Conservation (phyloP, 176 grass and related monocot species). For the Phyllostachys edulis region DNA sequence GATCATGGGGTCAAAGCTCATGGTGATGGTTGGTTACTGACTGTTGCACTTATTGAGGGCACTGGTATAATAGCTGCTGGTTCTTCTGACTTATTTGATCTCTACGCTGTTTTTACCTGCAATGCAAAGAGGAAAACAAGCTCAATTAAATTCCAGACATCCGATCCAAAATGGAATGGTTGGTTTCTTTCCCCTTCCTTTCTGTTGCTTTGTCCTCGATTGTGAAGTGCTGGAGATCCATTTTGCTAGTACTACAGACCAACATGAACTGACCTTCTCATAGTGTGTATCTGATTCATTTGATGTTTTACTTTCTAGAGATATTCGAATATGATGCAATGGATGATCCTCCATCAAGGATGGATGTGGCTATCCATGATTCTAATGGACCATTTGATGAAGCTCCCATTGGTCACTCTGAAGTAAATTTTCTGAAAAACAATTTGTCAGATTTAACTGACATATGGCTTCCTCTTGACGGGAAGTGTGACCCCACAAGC, state of each 20-base stretch:
- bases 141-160: constrained; percentile 89
- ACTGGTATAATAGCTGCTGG: constrained; percentile 48
- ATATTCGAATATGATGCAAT: constrained; percentile 97
- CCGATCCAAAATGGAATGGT: constrained; percentile 97
- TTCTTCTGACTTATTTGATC: constrained; percentile 65
- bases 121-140: constrained; percentile 84
- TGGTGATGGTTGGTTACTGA: constrained; percentile 92
- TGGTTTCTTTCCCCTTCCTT: constrained; percentile 18
- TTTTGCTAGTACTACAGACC: not conserved
- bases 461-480: constrained; percentile 81
- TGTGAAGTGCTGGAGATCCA: not conserved
- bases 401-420: constrained; percentile 62
- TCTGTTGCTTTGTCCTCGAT: not conserved
- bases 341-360: constrained; percentile 90
- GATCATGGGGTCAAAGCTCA: constrained; percentile 96
- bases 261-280: not conserved
- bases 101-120: constrained; percentile 87
- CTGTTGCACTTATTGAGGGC: constrained; percentile 89
- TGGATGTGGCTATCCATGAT: constrained; percentile 78
- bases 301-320: constrained; percentile 62
- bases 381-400: constrained; percentile 67
- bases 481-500: constrained; percentile 74
- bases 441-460: constrained; percentile 81
- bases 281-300: not conserved
- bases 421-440: constrained; percentile 86